phyloP scores from a whole-genome alignment of 495 filamentous ascomycete genomes.

The Viridothelium virens region DNA sequence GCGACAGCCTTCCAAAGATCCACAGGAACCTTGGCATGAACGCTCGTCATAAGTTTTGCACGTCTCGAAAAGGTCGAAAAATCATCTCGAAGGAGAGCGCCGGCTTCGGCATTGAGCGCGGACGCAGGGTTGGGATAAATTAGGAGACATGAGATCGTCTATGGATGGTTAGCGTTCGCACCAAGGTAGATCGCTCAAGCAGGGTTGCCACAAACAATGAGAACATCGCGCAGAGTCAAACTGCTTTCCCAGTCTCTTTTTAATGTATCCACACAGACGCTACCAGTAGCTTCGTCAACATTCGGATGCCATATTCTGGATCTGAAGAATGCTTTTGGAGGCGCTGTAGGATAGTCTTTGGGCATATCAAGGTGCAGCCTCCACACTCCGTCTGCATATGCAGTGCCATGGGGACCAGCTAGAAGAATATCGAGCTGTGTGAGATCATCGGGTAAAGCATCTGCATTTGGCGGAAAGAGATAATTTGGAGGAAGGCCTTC shows the following conservation, averaged over 20 bases:
- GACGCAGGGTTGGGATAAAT: slow-evolving; percentile 66
- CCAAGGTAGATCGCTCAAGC: slow-evolving; percentile 8
- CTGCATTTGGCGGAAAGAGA: slow-evolving; percentile 45
- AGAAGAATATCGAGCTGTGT: slow-evolving; percentile 54
- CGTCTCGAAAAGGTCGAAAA: slow-evolving; percentile 53
- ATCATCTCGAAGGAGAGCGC: slow-evolving; percentile 54
- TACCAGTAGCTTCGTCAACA: slow-evolving; percentile 57
- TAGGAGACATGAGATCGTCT: slow-evolving; percentile 64
- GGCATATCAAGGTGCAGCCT: slow-evolving; percentile 57
- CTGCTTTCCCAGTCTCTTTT: slow-evolving; percentile 60
- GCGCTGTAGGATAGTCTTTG: slow-evolving; percentile 53
- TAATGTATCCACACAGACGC: slow-evolving; percentile 64
- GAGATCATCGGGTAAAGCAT: slow-evolving; percentile 45
- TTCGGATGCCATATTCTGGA: slow-evolving; percentile 70
- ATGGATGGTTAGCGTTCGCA: background rate
- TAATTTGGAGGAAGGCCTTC: slow-evolving; percentile 58
- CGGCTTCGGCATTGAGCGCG: slow-evolving; percentile 59
- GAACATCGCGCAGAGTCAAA: slow-evolving; percentile 55
- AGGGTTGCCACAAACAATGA: slow-evolving; percentile 42
- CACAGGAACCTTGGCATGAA: slow-evolving; percentile 53
- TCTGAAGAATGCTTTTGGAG: slow-evolving; percentile 59
- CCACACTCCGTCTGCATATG: slow-evolving; percentile 55
- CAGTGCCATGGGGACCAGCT: slow-evolving; percentile 56
- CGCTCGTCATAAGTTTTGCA: slow-evolving; percentile 58
- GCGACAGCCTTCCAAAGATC: slow-evolving; percentile 35